Base-by-base conservation (phyloP, 1,284 basidiomycete species). In the Cystobasidium pallidum region DNA sequence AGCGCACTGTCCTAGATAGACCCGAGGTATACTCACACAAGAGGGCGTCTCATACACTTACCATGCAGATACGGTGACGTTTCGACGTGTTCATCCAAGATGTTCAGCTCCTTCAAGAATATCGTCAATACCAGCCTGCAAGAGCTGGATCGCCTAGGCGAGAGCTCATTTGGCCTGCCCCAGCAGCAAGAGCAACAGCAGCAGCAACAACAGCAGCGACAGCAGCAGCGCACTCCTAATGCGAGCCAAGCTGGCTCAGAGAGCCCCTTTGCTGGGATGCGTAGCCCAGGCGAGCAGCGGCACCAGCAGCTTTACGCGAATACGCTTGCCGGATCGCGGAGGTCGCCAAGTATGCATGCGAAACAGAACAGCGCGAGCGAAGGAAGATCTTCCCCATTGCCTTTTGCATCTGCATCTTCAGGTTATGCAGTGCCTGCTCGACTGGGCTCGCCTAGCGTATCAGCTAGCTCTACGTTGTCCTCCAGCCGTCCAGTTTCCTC, bases 141-240 rank as follows among this genome's bases (percentile, higher is more conserved):
- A 13, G 68, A 71, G 59, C 68, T 71, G 17, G 68, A 71, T 17
- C 59, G 68, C 1, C 68, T 71, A 32, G 68, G 68, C 45, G 68
- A 71, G 24, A 52, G 52, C 49, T 54, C 61, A 34, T 51, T 54
- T 32, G 64, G 52, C 13, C 64, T 54, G 13, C 51, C 68, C 26
- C 47, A 63, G 36, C 59, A 55, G 51, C 36, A 59, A 24, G 49
- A 66, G 41, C 26, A 59, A 39, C 41, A 68, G 55, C 66, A 68
- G 30, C 66, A 68, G 41, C 66, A 45, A 28, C 51, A 66, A 15
- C 43, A 45, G 15, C 41, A 32, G 21, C 54, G 49, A 32, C 54
- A 47, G 21, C 67, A 52, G 24, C 28, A 51, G n/a, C 41, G 47
- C 24, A 57, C 30, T 34, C 54, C 52, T 21, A 58, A 45, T 26